A percentile compares a stretch with the other conserved stretches of the same genome.
Evolutionary conservation across 2,329 filamentous ascomycete genomes (phyloP).

Genomic region (Calonectria pseudoturangicola): DNA sequence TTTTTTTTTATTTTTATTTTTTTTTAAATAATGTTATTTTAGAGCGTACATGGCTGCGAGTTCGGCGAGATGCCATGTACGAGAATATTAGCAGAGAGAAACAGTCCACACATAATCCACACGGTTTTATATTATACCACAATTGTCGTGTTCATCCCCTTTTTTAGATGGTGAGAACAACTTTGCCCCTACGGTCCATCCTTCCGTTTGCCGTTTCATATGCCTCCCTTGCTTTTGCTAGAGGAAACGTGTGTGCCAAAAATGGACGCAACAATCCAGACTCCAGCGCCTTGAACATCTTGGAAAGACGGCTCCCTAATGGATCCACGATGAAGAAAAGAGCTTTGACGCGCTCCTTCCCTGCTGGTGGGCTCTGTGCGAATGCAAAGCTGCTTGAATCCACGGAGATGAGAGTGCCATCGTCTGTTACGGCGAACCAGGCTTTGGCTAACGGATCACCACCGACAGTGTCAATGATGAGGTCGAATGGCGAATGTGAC

Average conservation of each 20-base stretch:
- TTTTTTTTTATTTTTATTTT: not conserved
- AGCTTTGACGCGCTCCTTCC: conserved; percentile 27
- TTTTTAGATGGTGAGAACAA: conserved; percentile 33
- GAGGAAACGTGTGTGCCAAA: conserved; percentile 34
- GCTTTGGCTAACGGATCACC: conserved; percentile 52
- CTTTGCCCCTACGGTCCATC: conserved; percentile 35
- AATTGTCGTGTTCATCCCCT: not conserved
- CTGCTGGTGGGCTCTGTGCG: not conserved
- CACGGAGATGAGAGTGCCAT: conserved; percentile 48
- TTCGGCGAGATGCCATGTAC: not conserved
- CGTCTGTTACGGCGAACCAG: conserved; percentile 54
- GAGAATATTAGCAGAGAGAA: not conserved
- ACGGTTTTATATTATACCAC: not conserved
- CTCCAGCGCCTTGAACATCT: conserved; percentile 26
- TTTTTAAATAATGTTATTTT: not conserved
- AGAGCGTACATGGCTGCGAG: not conserved
- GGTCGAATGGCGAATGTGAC: conserved; percentile 42
- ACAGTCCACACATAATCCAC: not conserved
- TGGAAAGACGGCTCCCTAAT: conserved; percentile 6
- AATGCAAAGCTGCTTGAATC: conserved; percentile 42
- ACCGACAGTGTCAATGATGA: conserved; percentile 58
- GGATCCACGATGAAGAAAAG: conserved; percentile 37
- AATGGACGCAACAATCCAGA: conserved; percentile 29
- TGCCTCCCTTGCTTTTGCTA: conserved; percentile 23
- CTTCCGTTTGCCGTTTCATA: conserved; percentile 33